phyloP scores from a whole-genome alignment of 2,329 filamentous ascomycete genomes.

The Claviceps sp. region DNA sequence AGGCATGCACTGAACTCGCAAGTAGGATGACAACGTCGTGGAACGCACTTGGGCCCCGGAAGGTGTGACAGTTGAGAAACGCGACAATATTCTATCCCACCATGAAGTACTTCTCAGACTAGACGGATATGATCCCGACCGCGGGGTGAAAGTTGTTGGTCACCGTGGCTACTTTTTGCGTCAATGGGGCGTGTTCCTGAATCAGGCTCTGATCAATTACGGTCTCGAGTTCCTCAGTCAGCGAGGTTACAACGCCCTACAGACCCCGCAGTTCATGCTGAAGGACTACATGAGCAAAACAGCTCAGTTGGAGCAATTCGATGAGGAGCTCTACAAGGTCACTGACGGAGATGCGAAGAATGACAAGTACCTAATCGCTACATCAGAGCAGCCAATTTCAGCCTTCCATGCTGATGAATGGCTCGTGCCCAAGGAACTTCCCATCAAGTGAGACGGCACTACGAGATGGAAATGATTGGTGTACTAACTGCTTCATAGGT shows the following conservation, averaged over 20 bases:
- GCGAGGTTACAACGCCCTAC: conserved; percentile 70
- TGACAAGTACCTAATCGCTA: conserved; percentile 71
- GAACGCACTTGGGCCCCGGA: conserved; percentile 72
- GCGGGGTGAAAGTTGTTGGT: conserved; percentile 86
- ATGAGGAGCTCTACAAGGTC: conserved; percentile 97
- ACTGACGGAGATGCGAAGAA: conserved; percentile 73
- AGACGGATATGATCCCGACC: conserved; percentile 85
- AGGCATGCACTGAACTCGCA: not conserved
- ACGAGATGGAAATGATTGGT: not conserved
- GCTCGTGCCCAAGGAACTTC: conserved; percentile 72
- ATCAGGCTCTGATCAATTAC: conserved; percentile 90
- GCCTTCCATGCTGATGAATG: conserved; percentile 90
- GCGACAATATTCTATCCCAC: conserved; percentile 62
- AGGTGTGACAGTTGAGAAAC: conserved; percentile 59
- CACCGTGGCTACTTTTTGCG: conserved; percentile 90
- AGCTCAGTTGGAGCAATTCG: conserved; percentile 91
- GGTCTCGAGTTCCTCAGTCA: conserved; percentile 76
- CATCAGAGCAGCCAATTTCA: conserved; percentile 89
- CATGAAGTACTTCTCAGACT: conserved; percentile 84
- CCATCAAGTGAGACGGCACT: conserved; percentile 52
- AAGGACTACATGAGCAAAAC: conserved; percentile 97
- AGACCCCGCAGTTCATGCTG: conserved; percentile 89
- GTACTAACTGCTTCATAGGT: conserved; percentile 43
- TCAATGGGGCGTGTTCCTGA: conserved; percentile 80
- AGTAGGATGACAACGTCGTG: conserved; percentile 63